Evolutionary conservation across 2,329 filamentous ascomycete genomes (phyloP), one percentile per base, ranked within the genome.

Genomic region (Celoporthe dispersa): DNA sequence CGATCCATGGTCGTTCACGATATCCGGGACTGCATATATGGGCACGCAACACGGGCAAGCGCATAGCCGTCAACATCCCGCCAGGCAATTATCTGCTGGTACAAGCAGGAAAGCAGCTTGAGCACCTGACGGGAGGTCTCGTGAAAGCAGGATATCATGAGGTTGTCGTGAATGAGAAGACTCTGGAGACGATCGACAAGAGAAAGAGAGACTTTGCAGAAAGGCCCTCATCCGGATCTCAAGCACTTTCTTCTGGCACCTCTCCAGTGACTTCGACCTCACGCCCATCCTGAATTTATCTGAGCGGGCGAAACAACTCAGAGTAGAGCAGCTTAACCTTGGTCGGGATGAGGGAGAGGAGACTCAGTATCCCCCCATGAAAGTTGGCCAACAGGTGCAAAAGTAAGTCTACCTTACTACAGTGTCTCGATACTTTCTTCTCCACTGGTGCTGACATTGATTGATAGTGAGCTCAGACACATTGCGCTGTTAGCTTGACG

Each of bases 121-220:
- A 90, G 81, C 84, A 90, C 79, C 78, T 88, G 65, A 89, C 87
- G 0, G 87, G 87, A 64, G 87, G 87, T 0, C 83, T 90, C 44
- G 81, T 90, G 78, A 89, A 88, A 77, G 87, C 87, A 1, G 87
- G 87, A 4, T 90, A 82, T 79, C 87, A 90, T 79, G 87, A 90
- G 80, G 87, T 90, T 0, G 85, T 88, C 1, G 85, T 89, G 71
- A 89, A 85, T 76, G 81, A 85, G 9, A 77, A 79, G 73, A 90
- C 87, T 0, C 70, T 86, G 1, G 80, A 80, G 16, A 82, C 83
- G 2, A 82, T 89, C 3, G 81, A 81, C 71, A 76, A 76, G 65
- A 82, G 87, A 53, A 79, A 77, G 67, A 66, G 53, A 0, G 78
- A 83, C 57, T 74, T 79, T 14, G 84, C 86, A 0, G 83, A 84